Evolutionary conservation across 345 rosid genomes (phyloP).

Genomic region (Citrus australasica): DNA sequence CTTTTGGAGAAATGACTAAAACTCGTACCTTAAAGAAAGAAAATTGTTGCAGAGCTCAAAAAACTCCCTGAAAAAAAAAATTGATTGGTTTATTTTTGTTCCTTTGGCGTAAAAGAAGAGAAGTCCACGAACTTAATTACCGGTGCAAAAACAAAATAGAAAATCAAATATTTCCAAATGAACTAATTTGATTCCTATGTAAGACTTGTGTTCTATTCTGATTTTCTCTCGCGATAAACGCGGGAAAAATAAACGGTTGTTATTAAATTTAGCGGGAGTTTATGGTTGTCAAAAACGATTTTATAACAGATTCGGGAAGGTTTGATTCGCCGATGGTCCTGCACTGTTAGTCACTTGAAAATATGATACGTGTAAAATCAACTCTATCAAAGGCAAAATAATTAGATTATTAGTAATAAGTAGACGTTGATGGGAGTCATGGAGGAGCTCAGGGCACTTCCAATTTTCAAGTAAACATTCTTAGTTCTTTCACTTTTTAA

Average conservation of each 20-base stretch:
- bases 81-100: not conserved
- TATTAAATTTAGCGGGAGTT: conserved; percentile 12
- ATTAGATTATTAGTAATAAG: too few species aligned
- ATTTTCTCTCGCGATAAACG: not conserved
- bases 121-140: not conserved
- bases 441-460: too few species aligned
- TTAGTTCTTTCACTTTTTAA: too few species aligned
- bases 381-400: too few species aligned
- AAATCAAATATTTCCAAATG: not conserved
- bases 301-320: not conserved
- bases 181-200: not conserved
- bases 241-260: conserved; percentile 13
- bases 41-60: not conserved
- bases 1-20: not conserved
- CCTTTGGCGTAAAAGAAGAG: not conserved
- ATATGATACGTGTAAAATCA: not conserved
- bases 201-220: not conserved
- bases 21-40: conserved; percentile 21
- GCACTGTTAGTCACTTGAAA: not conserved
- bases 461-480: too few species aligned
- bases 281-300: not conserved
- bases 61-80: not conserved
- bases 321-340: not conserved
- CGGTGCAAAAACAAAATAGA: not conserved
- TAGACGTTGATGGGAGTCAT: too few species aligned